Evolutionary conservation across 495 filamentous ascomycete genomes (phyloP).

Genomic region (Xylaria palmicola): DNA sequence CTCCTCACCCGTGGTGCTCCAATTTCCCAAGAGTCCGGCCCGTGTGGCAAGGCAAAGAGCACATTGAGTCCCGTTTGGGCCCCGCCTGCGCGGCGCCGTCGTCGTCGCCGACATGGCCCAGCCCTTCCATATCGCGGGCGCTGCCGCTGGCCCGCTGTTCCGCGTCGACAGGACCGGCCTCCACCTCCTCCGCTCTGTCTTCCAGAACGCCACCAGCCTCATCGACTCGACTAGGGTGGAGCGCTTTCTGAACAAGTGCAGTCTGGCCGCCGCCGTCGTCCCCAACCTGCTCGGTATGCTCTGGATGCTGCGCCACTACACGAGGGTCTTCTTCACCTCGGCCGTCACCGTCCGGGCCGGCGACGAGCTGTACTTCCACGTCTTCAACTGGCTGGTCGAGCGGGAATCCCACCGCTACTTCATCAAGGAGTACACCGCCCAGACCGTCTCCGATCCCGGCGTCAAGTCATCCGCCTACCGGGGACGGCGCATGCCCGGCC

Average conservation of each 20-base stretch:
- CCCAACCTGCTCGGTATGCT: neutral
- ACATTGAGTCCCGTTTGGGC: no score
- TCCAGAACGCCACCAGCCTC: neutral
- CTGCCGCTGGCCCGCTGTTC: neutral
- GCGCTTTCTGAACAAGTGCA: neutral
- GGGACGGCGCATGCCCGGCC: neutral
- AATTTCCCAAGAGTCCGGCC: no score
- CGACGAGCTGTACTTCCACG: constrained; percentile 34
- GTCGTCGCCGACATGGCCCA: neutral
- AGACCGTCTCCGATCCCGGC: constrained; percentile 27
- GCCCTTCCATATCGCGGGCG: constrained; percentile 6
- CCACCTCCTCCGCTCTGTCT: neutral
- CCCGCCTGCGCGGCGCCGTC: no score
- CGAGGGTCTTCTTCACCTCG: constrained; percentile 27
- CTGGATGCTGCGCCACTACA: constrained; percentile 3
- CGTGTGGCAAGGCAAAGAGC: no score
- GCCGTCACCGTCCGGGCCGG: constrained; percentile 32
- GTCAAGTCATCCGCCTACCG: constrained; percentile 15
- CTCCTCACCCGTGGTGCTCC: no score
- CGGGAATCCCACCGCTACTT: neutral
- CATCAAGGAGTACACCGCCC: constrained; percentile 24
- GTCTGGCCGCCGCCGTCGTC: neutral
- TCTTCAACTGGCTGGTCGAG: constrained; percentile 36
- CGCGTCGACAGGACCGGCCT: neutral
- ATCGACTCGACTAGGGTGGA: neutral